Percentiles rank a stretch among this genome's conserved stretches.
Evolutionary conservation across 2,329 filamentous ascomycete genomes (phyloP).

Genomic region (Colletotrichum sidae): DNA sequence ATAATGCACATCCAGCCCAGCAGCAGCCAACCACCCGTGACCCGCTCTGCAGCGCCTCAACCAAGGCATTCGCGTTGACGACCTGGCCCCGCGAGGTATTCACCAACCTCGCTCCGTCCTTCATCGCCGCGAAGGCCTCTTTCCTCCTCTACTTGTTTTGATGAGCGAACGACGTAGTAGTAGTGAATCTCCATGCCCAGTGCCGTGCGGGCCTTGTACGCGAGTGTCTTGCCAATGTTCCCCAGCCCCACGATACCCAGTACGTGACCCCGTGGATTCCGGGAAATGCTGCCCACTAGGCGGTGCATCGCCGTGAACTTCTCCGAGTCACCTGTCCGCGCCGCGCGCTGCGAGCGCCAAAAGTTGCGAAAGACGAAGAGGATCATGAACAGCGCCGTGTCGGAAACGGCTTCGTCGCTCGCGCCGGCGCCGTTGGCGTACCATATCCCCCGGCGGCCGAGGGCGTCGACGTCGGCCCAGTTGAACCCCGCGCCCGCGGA

Average conservation of each 20-base stretch:
- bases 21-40: constrained; percentile 57
- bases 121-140: constrained; percentile 56
- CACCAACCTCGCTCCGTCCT: constrained; percentile 58
- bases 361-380: constrained; percentile 63
- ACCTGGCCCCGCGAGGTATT: constrained; percentile 65
- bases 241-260: constrained; percentile 67
- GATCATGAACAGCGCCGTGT: constrained; percentile 55
- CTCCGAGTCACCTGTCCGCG: constrained; percentile 53
- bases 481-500: constrained; percentile 72
- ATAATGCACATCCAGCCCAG: constrained; percentile 66
- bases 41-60: constrained; percentile 58
- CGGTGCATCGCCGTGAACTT: constrained; percentile 57
- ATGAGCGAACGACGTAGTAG: constrained; percentile 54
- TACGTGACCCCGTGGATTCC: constrained; percentile 59
- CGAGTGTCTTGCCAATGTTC: constrained; percentile 58
- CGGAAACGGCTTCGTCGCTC: constrained; percentile 56
- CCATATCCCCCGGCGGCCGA: constrained; percentile 52
- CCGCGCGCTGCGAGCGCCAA: constrained; percentile 58
- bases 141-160: constrained; percentile 44
- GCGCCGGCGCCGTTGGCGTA: constrained; percentile 57
- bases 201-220: constrained; percentile 55
- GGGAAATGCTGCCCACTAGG: constrained; percentile 57
- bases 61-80: constrained; percentile 62
- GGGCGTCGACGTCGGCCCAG: constrained; percentile 67
- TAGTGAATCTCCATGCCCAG: constrained; percentile 68